Evolutionary conservation across 2,329 filamentous ascomycete genomes (phyloP).

Genomic region (Aschersonia sp.): DNA sequence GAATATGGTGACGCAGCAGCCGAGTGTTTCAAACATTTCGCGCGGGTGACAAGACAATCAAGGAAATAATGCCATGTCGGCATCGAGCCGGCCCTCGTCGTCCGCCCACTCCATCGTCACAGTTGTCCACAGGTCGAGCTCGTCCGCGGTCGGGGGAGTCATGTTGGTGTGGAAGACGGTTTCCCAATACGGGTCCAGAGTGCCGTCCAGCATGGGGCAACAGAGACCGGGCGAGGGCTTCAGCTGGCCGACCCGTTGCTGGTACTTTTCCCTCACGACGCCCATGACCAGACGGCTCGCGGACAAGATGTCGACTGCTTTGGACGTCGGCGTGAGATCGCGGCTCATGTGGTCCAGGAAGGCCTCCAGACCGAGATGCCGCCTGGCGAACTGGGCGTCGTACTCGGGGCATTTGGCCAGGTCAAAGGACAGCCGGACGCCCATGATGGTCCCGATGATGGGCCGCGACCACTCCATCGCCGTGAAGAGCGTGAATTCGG

Average conservation of each 20-base stretch:
- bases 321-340: slow-evolving; percentile 10
- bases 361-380: slow-evolving; percentile 21
- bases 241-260: slow-evolving; percentile 14
- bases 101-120: slow-evolving; percentile 31
- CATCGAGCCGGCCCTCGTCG: slow-evolving; percentile 1
- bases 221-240: slow-evolving; percentile 10
- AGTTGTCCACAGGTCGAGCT: slow-evolving; percentile 28
- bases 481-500: slow-evolving; percentile 21
- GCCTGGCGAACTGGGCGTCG: slow-evolving; percentile 22
- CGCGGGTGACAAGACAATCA: background rate
- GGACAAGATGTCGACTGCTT: slow-evolving; percentile 25
- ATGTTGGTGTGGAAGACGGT: slow-evolving; percentile 4
- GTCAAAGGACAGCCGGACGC: slow-evolving; percentile 31
- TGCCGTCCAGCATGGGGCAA: slow-evolving; percentile 39
- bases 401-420: slow-evolving; percentile 20
- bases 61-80: background rate
- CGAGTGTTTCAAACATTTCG: too few species aligned
- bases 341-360: slow-evolving; percentile 23
- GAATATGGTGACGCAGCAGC: too few species aligned
- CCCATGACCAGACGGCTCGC: slow-evolving; percentile 31
- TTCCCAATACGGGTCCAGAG: slow-evolving; percentile 21
- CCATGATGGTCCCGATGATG: slow-evolving; percentile 24
- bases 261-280: slow-evolving; percentile 31
- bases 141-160: background rate
- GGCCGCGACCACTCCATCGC: slow-evolving; percentile 28